Evolutionary conservation across 2,329 filamentous ascomycete genomes (phyloP), one percentile per base, ranked within the genome.

Genomic region (Epicoccum sorghinum): DNA sequence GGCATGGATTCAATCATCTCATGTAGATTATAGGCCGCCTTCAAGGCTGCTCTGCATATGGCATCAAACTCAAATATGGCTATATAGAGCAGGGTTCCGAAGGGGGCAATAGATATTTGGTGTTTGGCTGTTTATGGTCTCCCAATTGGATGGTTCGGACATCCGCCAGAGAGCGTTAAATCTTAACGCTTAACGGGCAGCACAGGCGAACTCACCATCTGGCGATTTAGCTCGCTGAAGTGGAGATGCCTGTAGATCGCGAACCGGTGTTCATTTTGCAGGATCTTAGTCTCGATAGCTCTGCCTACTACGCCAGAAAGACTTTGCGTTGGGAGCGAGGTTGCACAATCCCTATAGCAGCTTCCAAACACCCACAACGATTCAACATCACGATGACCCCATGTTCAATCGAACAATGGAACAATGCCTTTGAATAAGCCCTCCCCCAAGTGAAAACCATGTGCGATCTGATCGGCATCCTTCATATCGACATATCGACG

Each of bases 231-330:
- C 44, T 44, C 13, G 51, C 27, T 23, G 14, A 42, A 22, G 51
- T 40, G 51, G 51, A 35, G 35, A 36, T 14, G 3, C 4, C 10
- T 27, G 35, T 38, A 24, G 40, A 48, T 54, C 35, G 35, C 10
- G 45, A 48, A 54, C 45, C 18, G 36, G 30, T 13, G 51, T 48
- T 54, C 51, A 54, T 54, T 44, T 48, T n/a, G 35, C 40, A 54
- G 51, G 51, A 54, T 54, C 36, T 22, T 3, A 30, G 27, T 14
- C 45, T 35, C 33, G 39, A 40, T 43, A 29, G 18, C 18, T 18
- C 27, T 29, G 6, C 9, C 27, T 29, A 29, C 27, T 29, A 29
- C 9, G 27, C 27, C 27, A 29, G 27, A 9, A 29, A 7, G 27
- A 18, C 18, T 18, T 29, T 9, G 9, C 27, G 27, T 9, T 9